A percentile compares a stretch with the other conserved stretches of the same genome.
phyloP scores from a whole-genome alignment of 257 asterid genomes.

The Penstemon barbatus region DNA sequence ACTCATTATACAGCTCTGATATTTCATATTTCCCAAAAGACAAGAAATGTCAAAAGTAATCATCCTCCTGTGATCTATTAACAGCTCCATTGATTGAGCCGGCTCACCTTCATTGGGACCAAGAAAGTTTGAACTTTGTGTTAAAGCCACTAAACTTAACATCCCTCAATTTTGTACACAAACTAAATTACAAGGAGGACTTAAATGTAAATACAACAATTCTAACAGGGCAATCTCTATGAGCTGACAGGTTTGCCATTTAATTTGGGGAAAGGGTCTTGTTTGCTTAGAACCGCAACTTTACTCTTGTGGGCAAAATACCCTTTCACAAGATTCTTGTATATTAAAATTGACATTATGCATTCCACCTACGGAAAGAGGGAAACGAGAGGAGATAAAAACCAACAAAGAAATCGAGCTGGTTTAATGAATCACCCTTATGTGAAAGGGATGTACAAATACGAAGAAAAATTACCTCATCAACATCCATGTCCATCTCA shows the following conservation, averaged over 20 bases:
- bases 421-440: background rate
- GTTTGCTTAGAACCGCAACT: slow-evolving; percentile 90
- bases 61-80: background rate
- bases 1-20: no score
- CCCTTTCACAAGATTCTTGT: slow-evolving; percentile 89
- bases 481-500: slow-evolving; percentile 84
- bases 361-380: slow-evolving; percentile 75
- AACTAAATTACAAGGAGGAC: slow-evolving; percentile 14
- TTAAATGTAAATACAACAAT: slow-evolving; percentile 2
- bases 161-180: no score
- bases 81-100: background rate
- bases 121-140: background rate
- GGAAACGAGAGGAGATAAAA: background rate
- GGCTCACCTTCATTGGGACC: background rate
- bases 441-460: background rate
- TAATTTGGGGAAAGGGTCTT: slow-evolving; percentile 91
- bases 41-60: background rate
- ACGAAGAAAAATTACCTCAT: slow-evolving; percentile 59
- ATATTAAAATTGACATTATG: slow-evolving; percentile 81
- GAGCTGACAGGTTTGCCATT: slow-evolving; percentile 76
- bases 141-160: background rate
- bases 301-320: slow-evolving; percentile 97
- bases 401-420: background rate
- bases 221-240: slow-evolving; percentile 29
- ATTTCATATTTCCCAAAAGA: background rate